Evolutionary conservation across 2,329 filamentous ascomycete genomes (phyloP).

Genomic region (Fusarium sororula): DNA sequence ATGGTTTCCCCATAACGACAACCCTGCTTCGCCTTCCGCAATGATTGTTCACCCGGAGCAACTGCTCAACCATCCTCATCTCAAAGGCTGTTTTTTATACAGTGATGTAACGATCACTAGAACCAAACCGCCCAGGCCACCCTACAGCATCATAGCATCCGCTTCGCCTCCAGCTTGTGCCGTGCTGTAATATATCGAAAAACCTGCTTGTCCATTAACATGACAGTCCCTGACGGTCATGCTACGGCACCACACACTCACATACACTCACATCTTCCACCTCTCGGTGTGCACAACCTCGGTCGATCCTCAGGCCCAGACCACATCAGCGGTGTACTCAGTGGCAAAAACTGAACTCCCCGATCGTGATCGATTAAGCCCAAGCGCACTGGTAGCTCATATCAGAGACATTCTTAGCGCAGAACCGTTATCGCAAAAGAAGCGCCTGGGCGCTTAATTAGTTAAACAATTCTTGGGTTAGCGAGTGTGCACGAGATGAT

Average conservation of each 20-base stretch:
- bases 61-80: background rate
- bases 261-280: background rate
- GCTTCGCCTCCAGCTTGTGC: background rate
- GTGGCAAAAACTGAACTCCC: slow-evolving; percentile 25
- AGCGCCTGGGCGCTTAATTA: slow-evolving; percentile 31
- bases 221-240: slow-evolving; percentile 16
- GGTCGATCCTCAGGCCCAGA: slow-evolving; percentile 20
- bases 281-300: slow-evolving; percentile 7
- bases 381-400: slow-evolving; percentile 2
- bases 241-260: background rate
- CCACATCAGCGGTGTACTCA: background rate
- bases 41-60: background rate
- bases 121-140: background rate
- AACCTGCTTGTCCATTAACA: slow-evolving; percentile 18
- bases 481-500: slow-evolving; percentile 31
- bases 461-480: background rate
- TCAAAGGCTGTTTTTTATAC: background rate
- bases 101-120: slow-evolving; percentile 24
- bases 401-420: slow-evolving; percentile 25
- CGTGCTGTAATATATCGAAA: background rate
- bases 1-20: background rate
- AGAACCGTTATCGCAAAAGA: slow-evolving; percentile 8
- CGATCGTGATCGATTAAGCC: slow-evolving; percentile 27
- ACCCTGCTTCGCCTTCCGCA: background rate
- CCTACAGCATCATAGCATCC: slow-evolving; percentile 2